Evolutionary conservation across 768 basidiomycete genomes (phyloP).

Genomic region (Termitomyces bulborhizus): DNA sequence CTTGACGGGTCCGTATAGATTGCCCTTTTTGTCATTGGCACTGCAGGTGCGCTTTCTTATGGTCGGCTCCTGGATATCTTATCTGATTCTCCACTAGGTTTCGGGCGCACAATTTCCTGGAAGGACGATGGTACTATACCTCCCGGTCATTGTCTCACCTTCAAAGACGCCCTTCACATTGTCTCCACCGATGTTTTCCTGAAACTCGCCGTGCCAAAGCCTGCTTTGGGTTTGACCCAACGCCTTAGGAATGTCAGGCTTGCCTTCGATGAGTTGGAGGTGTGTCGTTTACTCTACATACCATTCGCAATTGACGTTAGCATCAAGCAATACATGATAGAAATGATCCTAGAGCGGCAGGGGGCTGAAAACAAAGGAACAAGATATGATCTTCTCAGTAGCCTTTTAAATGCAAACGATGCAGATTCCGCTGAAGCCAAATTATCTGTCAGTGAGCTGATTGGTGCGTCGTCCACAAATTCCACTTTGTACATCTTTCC

Average conservation of each 20-base stretch:
- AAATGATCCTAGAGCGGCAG: constrained; percentile 46
- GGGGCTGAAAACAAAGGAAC: constrained; percentile 27
- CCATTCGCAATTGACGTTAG: neutral
- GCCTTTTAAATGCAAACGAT: constrained; percentile 44
- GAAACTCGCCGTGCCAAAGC: constrained; percentile 32
- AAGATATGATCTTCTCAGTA: constrained; percentile 46
- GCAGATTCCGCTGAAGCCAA: constrained; percentile 25
- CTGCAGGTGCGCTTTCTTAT: constrained; percentile 33
- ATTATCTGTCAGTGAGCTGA: constrained; percentile 38
- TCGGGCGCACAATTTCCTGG: constrained; percentile 47
- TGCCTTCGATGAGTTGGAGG: constrained; percentile 40
- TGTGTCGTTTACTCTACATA: constrained; percentile 13
- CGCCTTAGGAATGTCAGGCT: constrained; percentile 22
- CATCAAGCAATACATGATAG: constrained; percentile 36
- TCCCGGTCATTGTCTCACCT: constrained; percentile 39
- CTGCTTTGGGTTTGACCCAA: constrained; percentile 30
- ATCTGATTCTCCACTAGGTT: constrained; percentile 26
- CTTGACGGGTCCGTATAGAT: constrained; percentile 28
- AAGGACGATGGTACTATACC: constrained; percentile 31
- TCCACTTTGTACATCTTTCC: neutral
- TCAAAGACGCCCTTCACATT: constrained; percentile 41
- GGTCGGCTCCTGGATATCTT: neutral
- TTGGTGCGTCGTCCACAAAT: constrained; percentile 17
- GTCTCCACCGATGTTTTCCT: constrained; percentile 31
- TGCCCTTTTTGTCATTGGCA: constrained; percentile 49